These are phyloP conservation scores for Trichosporon ovoides DNA, from an alignment of 1,284 basidiomycete genomes.

Conservation along the genomic window DNA sequence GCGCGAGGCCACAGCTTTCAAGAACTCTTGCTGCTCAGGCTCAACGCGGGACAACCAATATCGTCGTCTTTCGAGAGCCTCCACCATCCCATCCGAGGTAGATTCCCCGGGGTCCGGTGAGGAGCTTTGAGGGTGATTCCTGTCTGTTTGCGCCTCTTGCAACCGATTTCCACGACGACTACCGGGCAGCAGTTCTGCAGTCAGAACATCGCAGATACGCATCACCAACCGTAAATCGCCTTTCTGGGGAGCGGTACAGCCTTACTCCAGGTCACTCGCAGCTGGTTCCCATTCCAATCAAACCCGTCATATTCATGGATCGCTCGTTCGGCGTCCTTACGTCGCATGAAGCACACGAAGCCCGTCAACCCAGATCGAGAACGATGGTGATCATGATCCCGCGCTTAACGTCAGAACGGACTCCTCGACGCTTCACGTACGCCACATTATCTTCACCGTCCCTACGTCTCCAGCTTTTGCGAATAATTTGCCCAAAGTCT, in stretches of 20 bases:
- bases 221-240: slow-evolving; percentile 66
- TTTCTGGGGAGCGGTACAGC: slow-evolving; percentile 75
- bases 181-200: not conserved
- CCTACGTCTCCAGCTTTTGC: slow-evolving; percentile 56
- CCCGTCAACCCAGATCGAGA: slow-evolving; percentile 74
- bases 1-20: slow-evolving; percentile 76
- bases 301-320: slow-evolving; percentile 81
- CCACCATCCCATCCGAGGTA: not conserved
- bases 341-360: slow-evolving; percentile 92
- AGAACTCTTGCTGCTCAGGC: slow-evolving; percentile 69
- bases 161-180: no score
- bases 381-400: slow-evolving; percentile 33
- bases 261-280: slow-evolving; percentile 93
- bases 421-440: slow-evolving; percentile 55
- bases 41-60: slow-evolving; percentile 55
- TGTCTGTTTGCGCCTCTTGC: no score
- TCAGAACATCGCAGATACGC: slow-evolving; percentile 34
- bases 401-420: not conserved
- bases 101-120: not conserved
- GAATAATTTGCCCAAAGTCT: slow-evolving; percentile 77
- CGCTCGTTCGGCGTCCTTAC: slow-evolving; percentile 81
- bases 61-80: not conserved
- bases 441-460: slow-evolving; percentile 88
- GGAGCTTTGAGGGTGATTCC: not conserved
- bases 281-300: slow-evolving; percentile 79